Percentiles rank a stretch among this genome's conserved stretches.
These are phyloP conservation scores for Ustilago lituana DNA, from an alignment of 1,284 basidiomycete genomes.

Conservation along the genomic window DNA sequence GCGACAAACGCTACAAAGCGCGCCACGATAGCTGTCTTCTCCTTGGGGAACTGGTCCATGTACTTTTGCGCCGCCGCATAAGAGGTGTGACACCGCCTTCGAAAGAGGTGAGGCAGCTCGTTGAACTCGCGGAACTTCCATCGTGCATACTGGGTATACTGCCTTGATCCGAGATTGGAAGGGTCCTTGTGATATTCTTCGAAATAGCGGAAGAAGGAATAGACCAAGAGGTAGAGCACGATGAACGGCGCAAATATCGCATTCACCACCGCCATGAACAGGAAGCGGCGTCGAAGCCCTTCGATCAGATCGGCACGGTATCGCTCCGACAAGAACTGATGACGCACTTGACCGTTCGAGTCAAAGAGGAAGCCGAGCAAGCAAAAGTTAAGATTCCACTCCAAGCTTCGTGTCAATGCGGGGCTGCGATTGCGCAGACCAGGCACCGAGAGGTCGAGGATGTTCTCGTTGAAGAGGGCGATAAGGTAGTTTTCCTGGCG, in stretches of 20 bases:
- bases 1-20: constrained; percentile 94
- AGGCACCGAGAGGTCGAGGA: constrained; percentile 85
- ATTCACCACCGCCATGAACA: constrained; percentile 96
- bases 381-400: constrained; percentile 96
- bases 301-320: constrained; percentile 81
- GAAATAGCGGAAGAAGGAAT: constrained; percentile 99
- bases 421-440: constrained; percentile 68
- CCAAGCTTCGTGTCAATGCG: constrained; percentile 85
- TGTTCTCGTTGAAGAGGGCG: constrained; percentile 94
- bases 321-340: constrained; percentile 86
- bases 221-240: constrained; percentile 93
- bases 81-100: constrained; percentile 83
- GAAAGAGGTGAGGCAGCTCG: constrained; percentile 92
- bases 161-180: constrained; percentile 86
- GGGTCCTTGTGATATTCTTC: constrained; percentile 99
- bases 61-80: constrained; percentile 92
- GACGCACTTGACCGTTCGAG: constrained; percentile 82
- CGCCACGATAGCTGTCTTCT: constrained; percentile 86
- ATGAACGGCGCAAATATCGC: constrained; percentile 96
- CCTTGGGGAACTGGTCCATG: constrained; percentile 96
- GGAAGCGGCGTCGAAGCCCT: constrained; percentile 82
- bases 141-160: constrained; percentile 91
- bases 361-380: constrained; percentile 95
- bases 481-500: constrained; percentile 98
- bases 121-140: constrained; percentile 99